Evolutionary conservation across 164 flowering plant species (phyloP), one percentile per base, ranked within the genome.

Genomic region (Dillenia turbinata): DNA sequence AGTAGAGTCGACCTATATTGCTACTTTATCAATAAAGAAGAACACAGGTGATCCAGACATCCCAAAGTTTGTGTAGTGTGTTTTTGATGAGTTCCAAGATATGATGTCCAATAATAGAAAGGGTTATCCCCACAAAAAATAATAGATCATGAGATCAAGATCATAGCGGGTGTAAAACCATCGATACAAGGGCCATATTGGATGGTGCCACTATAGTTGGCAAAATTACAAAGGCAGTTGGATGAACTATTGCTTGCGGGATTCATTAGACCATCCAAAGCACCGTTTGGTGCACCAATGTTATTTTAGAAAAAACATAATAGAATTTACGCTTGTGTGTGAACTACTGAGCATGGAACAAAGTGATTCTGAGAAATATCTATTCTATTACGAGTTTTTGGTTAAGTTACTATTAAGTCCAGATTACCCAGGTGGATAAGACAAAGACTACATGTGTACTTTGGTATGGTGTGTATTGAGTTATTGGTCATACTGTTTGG

Each of bases 91-190:
- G 12, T 47, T 24, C 12, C 10, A 56, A 15, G 61, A 49, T 45
- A 59, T 63, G 9, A 67, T 67, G 65, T 56, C 70, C 1, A 60
- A 12, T n/a, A 49, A 10, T 45, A 14, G 0, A 60, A 61, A 16
- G 19, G 10, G 11, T 45, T 61, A 47, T 61, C 61, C 8, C 61
- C 61, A 10, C 33, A 43, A n/a, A 54, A 56, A 11, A 51, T 54
- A 51, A 51, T 56, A 12, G 52, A 62, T 44, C 71, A 68, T 15
- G 10, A 40, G 44, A 62, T 68, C 1, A 57, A 61, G 45, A 10
- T 62, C 24, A 46, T n/a, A 24, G 8, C 44, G 1, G 65, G 50
- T 1, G 56, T n/a, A 0, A 61, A 15, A n/a, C 65, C 61, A 8
- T 57, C 26, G 9, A n/a, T 52, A 16, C 17, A 4, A 2, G 47